Percentiles rank a stretch among this genome's conserved stretches.
These are phyloP conservation scores for Russula olivacea DNA, from an alignment of 768 basidiomycete genomes.

Conservation along the genomic window DNA sequence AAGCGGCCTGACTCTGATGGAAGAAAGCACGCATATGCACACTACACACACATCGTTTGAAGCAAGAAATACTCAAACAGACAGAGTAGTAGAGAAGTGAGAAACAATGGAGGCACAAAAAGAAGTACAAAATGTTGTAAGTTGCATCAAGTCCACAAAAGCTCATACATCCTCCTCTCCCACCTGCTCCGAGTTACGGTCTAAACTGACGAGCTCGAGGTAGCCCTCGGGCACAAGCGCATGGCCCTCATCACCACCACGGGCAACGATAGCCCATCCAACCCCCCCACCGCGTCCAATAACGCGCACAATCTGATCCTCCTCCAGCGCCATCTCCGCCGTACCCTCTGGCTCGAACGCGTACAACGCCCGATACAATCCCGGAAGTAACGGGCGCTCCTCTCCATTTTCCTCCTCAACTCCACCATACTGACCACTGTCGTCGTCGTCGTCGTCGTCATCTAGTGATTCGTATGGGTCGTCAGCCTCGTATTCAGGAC, in stretches of 20 bases:
- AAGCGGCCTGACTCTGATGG: too few relatives aligned
- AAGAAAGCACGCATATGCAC: neutral
- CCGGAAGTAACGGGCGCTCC: slow-evolving; percentile 48
- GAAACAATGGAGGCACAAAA: neutral
- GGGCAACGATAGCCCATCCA: slow-evolving; percentile 73
- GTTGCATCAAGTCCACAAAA: neutral
- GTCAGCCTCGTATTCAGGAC: slow-evolving; percentile 29
- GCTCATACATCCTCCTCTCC: slow-evolving; percentile 18
- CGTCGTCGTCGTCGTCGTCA: slow-evolving; percentile 28
- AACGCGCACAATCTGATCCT: slow-evolving; percentile 70
- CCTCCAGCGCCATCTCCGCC: slow-evolving; percentile 75
- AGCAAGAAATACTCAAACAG: slow-evolving; percentile 5
- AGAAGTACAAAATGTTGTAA: slow-evolving; percentile 1
- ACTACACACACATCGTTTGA: neutral
- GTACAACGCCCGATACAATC: slow-evolving; percentile 72
- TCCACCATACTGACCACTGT: slow-evolving; percentile 25
- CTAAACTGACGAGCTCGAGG: slow-evolving; percentile 50
- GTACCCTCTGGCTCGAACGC: slow-evolving; percentile 74
- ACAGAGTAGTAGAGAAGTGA: neutral
- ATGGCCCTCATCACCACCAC: slow-evolving; percentile 41
- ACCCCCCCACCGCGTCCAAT: slow-evolving; percentile 71
- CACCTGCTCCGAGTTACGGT: slow-evolving; percentile 19
- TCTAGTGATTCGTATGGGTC: slow-evolving; percentile 26
- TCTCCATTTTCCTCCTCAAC: slow-evolving; percentile 29
- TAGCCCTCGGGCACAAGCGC: slow-evolving; percentile 79